These are phyloP conservation scores for Capsaspora owczarzaki DNA, from an alignment of 78 protist genomes.

Conservation along the genomic window DNA sequence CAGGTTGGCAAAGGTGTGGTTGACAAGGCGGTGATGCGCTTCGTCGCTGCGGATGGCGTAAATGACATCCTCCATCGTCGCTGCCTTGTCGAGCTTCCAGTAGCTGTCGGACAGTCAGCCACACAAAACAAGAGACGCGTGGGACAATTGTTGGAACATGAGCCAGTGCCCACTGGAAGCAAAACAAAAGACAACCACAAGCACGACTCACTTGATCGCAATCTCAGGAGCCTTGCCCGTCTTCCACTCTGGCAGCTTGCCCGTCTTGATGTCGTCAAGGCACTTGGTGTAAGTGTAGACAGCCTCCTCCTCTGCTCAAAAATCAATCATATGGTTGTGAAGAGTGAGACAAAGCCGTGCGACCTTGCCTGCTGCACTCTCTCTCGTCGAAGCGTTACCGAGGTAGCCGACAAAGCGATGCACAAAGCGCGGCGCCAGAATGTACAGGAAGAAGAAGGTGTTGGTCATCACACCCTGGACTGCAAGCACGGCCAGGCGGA, in stretches of 20 bases:
- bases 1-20: slow-evolving; percentile 49
- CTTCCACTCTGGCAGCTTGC: slow-evolving; percentile 10
- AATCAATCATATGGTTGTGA: neutral
- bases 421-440: slow-evolving; percentile 36
- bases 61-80: slow-evolving; percentile 62
- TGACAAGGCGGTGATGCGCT: slow-evolving; percentile 60
- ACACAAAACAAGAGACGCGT: too few species aligned
- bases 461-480: slow-evolving; percentile 49
- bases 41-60: slow-evolving; percentile 72
- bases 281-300: slow-evolving; percentile 37
- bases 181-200: too few species aligned
- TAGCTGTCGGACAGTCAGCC: too few species aligned
- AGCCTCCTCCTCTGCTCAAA: slow-evolving; percentile 73
- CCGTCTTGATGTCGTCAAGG: slow-evolving; percentile 35
- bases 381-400: too few species aligned
- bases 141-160: too few species aligned
- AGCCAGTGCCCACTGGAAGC: too few species aligned
- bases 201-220: too few species aligned
- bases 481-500: slow-evolving; percentile 16
- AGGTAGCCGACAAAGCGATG: slow-evolving; percentile 86
- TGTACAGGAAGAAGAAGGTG: slow-evolving; percentile 29
- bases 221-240: slow-evolving; percentile 56
- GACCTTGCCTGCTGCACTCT: too few species aligned
- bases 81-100: slow-evolving; percentile 57
- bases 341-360: neutral